A percentile compares a stretch with the other conserved stretches of the same genome.
These are phyloP conservation scores for Plasmodium cynomolgi DNA, from an alignment of 169 alveolate genomes.

Conservation along the genomic window DNA sequence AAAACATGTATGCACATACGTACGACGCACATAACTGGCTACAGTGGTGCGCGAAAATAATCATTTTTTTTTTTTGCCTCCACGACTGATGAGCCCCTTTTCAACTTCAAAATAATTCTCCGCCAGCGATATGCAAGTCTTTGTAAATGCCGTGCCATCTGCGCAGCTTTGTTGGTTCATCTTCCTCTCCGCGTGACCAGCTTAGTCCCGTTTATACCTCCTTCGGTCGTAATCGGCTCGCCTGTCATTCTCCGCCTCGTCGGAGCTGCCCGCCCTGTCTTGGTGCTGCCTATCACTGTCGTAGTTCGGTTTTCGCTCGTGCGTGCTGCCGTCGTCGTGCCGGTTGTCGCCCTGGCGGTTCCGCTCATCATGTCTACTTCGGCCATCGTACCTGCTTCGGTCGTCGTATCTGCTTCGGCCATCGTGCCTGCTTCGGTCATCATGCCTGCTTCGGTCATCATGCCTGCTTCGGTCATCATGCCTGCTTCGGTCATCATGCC, in stretches of 20 bases:
- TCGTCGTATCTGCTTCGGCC: neutral
- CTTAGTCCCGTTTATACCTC: neutral
- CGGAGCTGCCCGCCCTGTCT: neutral
- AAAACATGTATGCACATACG: neutral
- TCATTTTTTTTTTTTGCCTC: neutral
- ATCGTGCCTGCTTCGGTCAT: neutral
- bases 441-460: neutral
- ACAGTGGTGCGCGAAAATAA: neutral
- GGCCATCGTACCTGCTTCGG: neutral
- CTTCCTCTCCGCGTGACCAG: neutral
- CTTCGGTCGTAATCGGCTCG: neutral
- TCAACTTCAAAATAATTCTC: neutral
- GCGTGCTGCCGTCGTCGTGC: neutral
- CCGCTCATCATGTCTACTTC: neutral
- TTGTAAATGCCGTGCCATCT: neutral
- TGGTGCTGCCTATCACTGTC: neutral
- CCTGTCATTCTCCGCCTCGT: neutral
- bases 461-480: neutral
- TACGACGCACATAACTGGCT: neutral
- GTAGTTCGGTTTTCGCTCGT: neutral
- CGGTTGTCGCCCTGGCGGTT: neutral
- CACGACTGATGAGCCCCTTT: neutral
- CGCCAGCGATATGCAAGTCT: neutral
- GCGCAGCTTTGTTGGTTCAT: neutral
- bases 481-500: neutral